Evolutionary conservation across 2,329 filamentous ascomycete species (phyloP), one percentile per base, ranked within the genome.

Genomic region (Stemphylium vesicarium): DNA sequence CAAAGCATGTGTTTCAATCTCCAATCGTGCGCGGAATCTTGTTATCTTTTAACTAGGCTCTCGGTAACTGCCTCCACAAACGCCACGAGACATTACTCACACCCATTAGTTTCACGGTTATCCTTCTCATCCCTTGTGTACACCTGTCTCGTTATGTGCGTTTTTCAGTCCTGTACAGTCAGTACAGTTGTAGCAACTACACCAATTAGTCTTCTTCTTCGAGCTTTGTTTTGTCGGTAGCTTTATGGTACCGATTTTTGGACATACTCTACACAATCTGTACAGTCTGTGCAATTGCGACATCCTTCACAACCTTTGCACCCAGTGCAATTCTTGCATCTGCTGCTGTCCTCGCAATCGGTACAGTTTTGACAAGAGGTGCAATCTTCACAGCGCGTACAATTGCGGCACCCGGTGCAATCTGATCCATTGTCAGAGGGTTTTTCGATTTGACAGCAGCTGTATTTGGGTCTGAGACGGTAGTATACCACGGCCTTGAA

Each of bases 81-180:
- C 26, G 26, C 26, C 26, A 11, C 9, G 5, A 29, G 26, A 29
- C 26, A 29, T 29, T 29, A 11, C 26, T 7, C 10, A 29, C 26
- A 2, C 9, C 26, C 26, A 10, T 9, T 9, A 29, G 26, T 11
- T 29, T 29, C 26, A 29, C 26, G 7, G 11, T 18, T 11, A 13
- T 35, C 18, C n/a, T 16, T 22, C n/a, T 4, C 38, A 22, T 40
- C 24, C 46, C 29, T 52, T 42, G 26, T 58, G 56, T 9, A 58
- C 47, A 16, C 45, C 47, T 5, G 26, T 56, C 44, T 58, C 24
- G 10, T 58, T 51, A 4, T 48, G 41, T 13, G 37, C 46, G 16
- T 54, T 41, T 38, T 43, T 56, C 16, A 58, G 18, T 13, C 56
- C 56, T 26, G 31, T 43, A 16, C 56, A 58, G 35, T 55, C 40